A percentile compares a stretch with the other conserved stretches of the same genome.
phyloP scores from a whole-genome alignment of 805 yeast species.

The Candida berthetii region DNA sequence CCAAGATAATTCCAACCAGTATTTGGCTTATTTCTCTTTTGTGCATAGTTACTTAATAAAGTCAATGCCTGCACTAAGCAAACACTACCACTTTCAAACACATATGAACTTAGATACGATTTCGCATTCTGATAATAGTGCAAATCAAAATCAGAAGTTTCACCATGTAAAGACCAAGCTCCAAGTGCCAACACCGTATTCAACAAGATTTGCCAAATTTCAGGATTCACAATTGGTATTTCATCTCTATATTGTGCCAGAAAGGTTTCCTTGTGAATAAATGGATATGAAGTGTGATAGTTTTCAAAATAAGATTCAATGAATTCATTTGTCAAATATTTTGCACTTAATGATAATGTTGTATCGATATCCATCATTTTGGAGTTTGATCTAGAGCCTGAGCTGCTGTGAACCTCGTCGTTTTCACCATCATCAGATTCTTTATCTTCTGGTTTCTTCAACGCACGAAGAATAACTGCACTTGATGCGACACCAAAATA shows the following conservation, averaged over 20 bases:
- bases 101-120: slow-evolving; percentile 33
- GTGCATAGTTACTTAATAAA: slow-evolving; percentile 53
- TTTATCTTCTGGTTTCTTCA: slow-evolving; percentile 28
- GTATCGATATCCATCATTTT: slow-evolving; percentile 17
- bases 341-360: slow-evolving; percentile 20
- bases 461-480: slow-evolving; percentile 44
- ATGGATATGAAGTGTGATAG: slow-evolving; percentile 59
- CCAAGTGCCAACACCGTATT: slow-evolving; percentile 63
- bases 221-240: slow-evolving; percentile 33
- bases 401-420: slow-evolving; percentile 11
- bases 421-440: slow-evolving; percentile 10
- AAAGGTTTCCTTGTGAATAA: slow-evolving; percentile 49
- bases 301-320: slow-evolving; percentile 47
- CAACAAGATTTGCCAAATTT: slow-evolving; percentile 46
- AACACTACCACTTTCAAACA: slow-evolving; percentile 56
- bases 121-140: slow-evolving; percentile 52
- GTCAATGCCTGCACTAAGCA: slow-evolving; percentile 47
- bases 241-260: slow-evolving; percentile 38
- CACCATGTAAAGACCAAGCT: slow-evolving; percentile 59
- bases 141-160: slow-evolving; percentile 42
- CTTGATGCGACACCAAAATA: slow-evolving; percentile 63
- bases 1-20: slow-evolving; percentile 68
- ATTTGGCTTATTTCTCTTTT: slow-evolving; percentile 59
- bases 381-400: slow-evolving; percentile 17
- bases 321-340: slow-evolving; percentile 26